These are phyloP conservation scores for Kwoniella dejecticola DNA, from an alignment of 768 basidiomycete genomes.

Conservation along the genomic window DNA sequence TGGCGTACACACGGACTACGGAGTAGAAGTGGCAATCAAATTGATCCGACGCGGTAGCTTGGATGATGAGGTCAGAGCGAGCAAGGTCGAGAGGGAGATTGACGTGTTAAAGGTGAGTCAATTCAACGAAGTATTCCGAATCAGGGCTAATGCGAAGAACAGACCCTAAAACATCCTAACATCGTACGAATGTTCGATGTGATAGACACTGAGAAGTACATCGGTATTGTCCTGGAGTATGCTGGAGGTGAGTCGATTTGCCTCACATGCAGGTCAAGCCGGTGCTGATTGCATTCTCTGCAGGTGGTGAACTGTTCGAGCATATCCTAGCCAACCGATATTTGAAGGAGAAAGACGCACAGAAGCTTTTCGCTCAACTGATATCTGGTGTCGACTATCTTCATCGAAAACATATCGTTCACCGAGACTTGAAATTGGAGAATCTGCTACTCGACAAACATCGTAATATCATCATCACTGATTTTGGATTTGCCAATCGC, in stretches of 20 bases:
- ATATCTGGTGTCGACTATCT: conserved; percentile 99
- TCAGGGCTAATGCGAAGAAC: conserved; percentile 1
- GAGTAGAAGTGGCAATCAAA: conserved; percentile 98
- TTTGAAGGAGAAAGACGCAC: conserved; percentile 89
- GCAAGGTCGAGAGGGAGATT: conserved; percentile 96
- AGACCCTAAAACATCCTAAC: conserved; percentile 95
- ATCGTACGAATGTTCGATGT: conserved; percentile 98
- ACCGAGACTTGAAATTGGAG: conserved; percentile 98
- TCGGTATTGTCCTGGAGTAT: conserved; percentile 98
- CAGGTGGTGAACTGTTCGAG: conserved; percentile 92
- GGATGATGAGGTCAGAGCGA: conserved; percentile 76
- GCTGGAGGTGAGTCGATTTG: conserved; percentile 68
- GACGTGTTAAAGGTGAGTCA: conserved; percentile 84
- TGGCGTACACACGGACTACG: conserved; percentile 89
- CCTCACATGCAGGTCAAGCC: no score
- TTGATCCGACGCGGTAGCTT: conserved; percentile 90
- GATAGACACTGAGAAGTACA: conserved; percentile 99
- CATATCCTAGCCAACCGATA: conserved; percentile 97
- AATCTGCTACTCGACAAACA: conserved; percentile 95
- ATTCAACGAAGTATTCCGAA: background rate
- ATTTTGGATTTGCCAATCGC: conserved; percentile 97
- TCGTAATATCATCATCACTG: conserved; percentile 98
- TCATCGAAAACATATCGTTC: conserved; percentile 98
- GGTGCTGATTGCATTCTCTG: no score
- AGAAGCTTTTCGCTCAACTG: conserved; percentile 94